These are phyloP conservation scores for Sclerotinia borealis DNA, from an alignment of 2,329 filamentous ascomycete species.

Conservation along the genomic window DNA sequence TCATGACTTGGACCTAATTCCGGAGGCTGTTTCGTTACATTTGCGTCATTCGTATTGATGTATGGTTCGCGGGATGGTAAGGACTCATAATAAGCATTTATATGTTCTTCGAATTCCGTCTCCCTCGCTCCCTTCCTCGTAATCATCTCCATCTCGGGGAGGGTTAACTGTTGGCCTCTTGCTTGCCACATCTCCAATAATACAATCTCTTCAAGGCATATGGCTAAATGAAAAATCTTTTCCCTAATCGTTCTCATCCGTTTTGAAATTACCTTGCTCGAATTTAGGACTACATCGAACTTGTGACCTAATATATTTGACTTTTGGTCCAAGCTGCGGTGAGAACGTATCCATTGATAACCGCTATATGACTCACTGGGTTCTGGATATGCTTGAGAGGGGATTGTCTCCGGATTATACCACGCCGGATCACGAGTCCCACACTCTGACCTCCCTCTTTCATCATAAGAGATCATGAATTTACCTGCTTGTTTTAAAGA, in stretches of 20 bases:
- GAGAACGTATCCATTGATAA: background rate
- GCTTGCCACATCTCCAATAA: background rate
- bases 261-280: background rate
- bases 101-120: background rate
- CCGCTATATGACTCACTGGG: background rate
- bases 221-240: background rate
- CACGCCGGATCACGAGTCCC: background rate
- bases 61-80: background rate
- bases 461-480: no score
- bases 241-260: background rate
- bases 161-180: background rate
- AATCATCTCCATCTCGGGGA: background rate
- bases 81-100: background rate
- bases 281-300: background rate
- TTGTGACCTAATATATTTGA: background rate
- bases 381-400: background rate
- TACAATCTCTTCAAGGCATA: background rate
- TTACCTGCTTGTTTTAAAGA: background rate
- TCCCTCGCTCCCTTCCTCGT: background rate
- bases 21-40: no score
- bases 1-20: no score
- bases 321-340: background rate
- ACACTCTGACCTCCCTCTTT: background rate
- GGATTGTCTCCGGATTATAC: background rate
- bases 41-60: background rate